These are phyloP conservation scores for Pleoardoris graminearum DNA, from an alignment of 2,329 filamentous ascomycete genomes.

Conservation along the genomic window DNA sequence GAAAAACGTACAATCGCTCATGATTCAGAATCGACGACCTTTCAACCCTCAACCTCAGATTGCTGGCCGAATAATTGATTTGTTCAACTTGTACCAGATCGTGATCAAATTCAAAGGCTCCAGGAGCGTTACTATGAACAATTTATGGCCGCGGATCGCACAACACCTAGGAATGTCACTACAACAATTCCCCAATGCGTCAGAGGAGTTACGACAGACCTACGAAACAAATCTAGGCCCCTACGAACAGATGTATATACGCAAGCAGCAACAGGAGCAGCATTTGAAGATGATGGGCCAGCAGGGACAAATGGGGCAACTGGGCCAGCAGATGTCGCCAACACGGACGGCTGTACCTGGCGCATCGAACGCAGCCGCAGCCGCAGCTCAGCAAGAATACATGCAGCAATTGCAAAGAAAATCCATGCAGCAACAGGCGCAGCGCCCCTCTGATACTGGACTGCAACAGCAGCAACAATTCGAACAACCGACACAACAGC, in stretches of 20 bases:
- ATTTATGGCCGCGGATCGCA: constrained; percentile 75
- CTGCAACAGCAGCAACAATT: constrained; percentile 39
- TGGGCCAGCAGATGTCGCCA: constrained; percentile 42
- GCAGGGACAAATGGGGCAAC: constrained; percentile 1
- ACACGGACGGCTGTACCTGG: constrained; percentile 36
- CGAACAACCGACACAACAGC: constrained; percentile 34
- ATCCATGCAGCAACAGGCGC: constrained; percentile 31
- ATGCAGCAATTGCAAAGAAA: constrained; percentile 51
- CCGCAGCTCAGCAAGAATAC: constrained; percentile 48
- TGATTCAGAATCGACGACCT: constrained; percentile 71
- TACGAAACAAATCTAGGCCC: constrained; percentile 76
- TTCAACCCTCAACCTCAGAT: constrained; percentile 76
- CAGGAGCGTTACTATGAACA: constrained; percentile 68
- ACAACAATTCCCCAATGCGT: constrained; percentile 61
- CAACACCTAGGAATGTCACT: constrained; percentile 50
- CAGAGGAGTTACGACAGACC: constrained; percentile 68
- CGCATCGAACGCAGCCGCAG: constrained; percentile 51
- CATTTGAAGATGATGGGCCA: constrained; percentile 42
- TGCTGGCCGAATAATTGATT: constrained; percentile 71
- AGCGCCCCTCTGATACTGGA: constrained; percentile 5
- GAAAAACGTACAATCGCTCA: constrained; percentile 76
- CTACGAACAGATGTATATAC: constrained; percentile 72
- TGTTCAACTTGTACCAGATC: constrained; percentile 76
- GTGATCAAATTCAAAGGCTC: constrained; percentile 80
- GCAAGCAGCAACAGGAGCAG: constrained; percentile 53